Base-by-base conservation (phyloP, 2,329 filamentous ascomycete species). In the Ramularia endophylla region DNA sequence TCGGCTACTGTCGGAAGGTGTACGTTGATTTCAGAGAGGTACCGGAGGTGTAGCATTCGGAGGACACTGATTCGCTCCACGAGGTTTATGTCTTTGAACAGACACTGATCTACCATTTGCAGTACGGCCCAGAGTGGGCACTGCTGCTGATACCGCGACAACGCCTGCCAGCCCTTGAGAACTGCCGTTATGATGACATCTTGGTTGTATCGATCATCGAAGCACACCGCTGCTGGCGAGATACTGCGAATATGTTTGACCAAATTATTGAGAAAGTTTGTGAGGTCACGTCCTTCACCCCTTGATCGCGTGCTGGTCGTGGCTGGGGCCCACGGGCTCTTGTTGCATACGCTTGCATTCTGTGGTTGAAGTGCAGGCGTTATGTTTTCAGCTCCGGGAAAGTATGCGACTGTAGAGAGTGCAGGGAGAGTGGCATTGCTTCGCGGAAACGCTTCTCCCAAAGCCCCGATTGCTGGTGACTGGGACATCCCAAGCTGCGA, bases 11-110 rank as follows among this genome's bases (percentile, higher is more conserved):
- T 36, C 8, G 50, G 45, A 3, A 46, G 36, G n/a, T 50, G 48
- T 19, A 40, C 43, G 18, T 50, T 50, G 29, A 48, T 45, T 27
- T 52, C 50, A 13, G 46, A 50, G 15, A 52, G 40, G 33, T 52
- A 52, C 20, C 50, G 45, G 27, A 48, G 50, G 29, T 52, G 50
- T 31, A 52, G 37, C 50, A 52, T 48, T 12, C 50, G 40, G 17
- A 52, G 43, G n/a, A 46, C 46, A 19, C 47, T 43, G 12, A 52
- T 42, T 15, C 50, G 41, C 34, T 52, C 50, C 9, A 52, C 35
- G 36, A 52, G 43, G 31, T 50, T 50, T 27, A 44, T 48, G 30
- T 52, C 47, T 36, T 47, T 50, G 35, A 52, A 52, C 8, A 52
- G 29, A n/a, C 46, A 52, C 16, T 48, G 22, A 32, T 52, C 50